These are phyloP conservation scores for Solanum peruvianum DNA, from an alignment of 257 asterid genomes.

Conservation along the genomic window DNA sequence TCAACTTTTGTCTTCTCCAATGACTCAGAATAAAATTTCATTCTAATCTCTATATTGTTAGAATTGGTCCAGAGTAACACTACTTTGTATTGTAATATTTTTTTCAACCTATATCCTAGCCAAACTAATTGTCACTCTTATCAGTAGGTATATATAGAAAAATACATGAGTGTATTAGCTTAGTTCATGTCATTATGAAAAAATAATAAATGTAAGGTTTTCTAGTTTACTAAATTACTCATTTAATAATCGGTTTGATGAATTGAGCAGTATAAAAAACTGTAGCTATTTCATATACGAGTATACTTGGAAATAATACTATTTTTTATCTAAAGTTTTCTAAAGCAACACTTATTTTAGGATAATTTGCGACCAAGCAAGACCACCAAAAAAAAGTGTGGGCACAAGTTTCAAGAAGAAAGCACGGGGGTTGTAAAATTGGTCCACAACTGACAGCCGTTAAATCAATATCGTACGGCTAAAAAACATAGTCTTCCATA, in stretches of 20 bases:
- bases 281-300: background rate
- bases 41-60: background rate
- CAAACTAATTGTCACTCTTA: background rate
- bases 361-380: too few relatives aligned
- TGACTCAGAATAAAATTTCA: background rate
- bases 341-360: too few relatives aligned
- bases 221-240: background rate
- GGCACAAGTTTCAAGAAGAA: background rate
- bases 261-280: background rate
- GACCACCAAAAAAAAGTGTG: background rate
- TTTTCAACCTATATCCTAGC: background rate
- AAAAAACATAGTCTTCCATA: background rate
- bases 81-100: background rate
- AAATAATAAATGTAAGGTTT: too few relatives aligned
- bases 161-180: too few relatives aligned
- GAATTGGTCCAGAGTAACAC: background rate
- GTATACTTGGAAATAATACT: background rate
- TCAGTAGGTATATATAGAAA: background rate
- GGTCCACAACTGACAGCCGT: constrained; percentile 12
- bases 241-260: background rate
- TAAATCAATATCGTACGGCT: constrained; percentile 14
- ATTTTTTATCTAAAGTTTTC: too few relatives aligned
- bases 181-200: background rate
- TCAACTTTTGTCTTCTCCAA: background rate
- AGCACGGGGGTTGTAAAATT: background rate